Conservation (phyloP, 257 asterid species). For the Thymus mandschuricus region DNA sequence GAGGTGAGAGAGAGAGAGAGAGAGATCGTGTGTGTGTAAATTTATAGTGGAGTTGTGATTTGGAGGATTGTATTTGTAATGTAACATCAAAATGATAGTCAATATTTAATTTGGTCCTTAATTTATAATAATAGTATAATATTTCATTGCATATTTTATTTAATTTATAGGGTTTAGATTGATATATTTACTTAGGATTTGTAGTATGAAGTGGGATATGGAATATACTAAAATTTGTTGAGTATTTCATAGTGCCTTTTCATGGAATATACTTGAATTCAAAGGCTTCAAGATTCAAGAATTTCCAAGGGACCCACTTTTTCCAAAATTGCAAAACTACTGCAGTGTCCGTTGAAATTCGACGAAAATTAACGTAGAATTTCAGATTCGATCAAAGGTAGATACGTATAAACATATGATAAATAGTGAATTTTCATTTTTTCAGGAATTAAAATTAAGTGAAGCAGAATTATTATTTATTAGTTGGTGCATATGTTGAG, state of each 20-base stretch:
- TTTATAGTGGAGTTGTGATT: conserved; percentile 31
- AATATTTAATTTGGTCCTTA: too few relatives aligned
- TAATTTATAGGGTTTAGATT: neutral
- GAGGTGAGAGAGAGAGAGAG: neutral
- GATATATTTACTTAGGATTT: neutral
- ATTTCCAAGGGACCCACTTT: conserved; percentile 20
- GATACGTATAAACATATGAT: too few relatives aligned
- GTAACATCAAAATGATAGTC: neutral
- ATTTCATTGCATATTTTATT: too few relatives aligned
- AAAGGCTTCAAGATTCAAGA: conserved; percentile 42
- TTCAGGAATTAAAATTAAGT: conserved; percentile 18
- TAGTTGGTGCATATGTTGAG: neutral
- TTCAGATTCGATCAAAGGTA: too few relatives aligned
- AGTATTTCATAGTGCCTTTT: conserved; percentile 2
- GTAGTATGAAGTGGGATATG: conserved; percentile 40
- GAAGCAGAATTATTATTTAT: conserved; percentile 4
- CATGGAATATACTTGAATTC: conserved; percentile 40
- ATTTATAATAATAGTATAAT: too few relatives aligned
- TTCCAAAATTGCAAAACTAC: neutral
- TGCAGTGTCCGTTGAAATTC: too few relatives aligned
- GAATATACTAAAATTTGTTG: conserved; percentile 17
- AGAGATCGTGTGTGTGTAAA: too few relatives aligned
- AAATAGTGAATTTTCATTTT: neutral
- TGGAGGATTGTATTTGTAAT: neutral
- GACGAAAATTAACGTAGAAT: too few relatives aligned